Conservation (phyloP, 1,139 yeast species). For the Candida frijolesensis region DNA sequence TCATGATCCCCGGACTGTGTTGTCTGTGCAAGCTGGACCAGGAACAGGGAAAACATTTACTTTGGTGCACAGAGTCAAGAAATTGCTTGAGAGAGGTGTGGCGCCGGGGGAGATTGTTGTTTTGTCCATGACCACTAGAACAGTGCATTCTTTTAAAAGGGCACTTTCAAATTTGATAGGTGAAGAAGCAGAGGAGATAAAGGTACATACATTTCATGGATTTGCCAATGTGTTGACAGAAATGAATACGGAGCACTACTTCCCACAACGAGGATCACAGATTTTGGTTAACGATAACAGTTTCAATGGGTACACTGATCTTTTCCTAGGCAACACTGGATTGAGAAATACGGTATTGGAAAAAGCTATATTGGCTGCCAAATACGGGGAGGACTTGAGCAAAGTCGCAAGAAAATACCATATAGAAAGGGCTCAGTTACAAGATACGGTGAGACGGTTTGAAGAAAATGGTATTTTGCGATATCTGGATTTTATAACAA, state of each 20-base stretch:
- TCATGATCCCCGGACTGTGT: constrained; percentile 24
- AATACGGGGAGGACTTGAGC: constrained; percentile 29
- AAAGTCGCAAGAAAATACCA: constrained; percentile 27
- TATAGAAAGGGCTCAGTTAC: constrained; percentile 25
- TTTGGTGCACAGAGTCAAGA: constrained; percentile 54
- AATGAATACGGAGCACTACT: constrained; percentile 30
- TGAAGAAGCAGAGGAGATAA: constrained; percentile 33
- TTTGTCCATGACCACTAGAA: constrained; percentile 69
- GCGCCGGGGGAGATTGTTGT: constrained; percentile 60
- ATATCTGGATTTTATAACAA: constrained; percentile 37
- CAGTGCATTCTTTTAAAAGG: constrained; percentile 54
- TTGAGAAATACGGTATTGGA: constrained; percentile 34
- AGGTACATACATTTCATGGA: constrained; percentile 64
- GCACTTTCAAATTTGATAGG: constrained; percentile 41
- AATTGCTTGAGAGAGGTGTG: constrained; percentile 42
- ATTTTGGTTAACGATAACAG: constrained; percentile 53
- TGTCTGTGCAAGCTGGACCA: constrained; percentile 67
- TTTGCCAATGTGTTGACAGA: constrained; percentile 54
- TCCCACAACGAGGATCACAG: constrained; percentile 28
- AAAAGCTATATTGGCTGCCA: constrained; percentile 31
- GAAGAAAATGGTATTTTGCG: constrained; percentile 37
- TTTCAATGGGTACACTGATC: constrained; percentile 45
- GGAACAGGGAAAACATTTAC: constrained; percentile 79
- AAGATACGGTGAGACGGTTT: constrained; percentile 24
- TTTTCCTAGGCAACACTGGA: constrained; percentile 19